Base-by-base conservation (phyloP, 306 rosid species). In the Cajanus cajan region DNA sequence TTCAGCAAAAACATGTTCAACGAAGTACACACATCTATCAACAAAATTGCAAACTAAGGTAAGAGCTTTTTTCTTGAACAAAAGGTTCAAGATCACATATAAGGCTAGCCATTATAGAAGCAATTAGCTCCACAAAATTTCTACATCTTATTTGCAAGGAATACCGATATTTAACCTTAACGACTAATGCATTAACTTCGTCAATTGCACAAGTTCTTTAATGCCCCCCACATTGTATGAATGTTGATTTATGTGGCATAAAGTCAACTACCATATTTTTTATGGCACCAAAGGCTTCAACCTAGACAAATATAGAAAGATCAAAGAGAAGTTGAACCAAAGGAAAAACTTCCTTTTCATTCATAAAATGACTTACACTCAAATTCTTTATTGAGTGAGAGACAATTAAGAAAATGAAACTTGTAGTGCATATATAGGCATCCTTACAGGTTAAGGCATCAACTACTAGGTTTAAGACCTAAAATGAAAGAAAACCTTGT, bases 321-420 rank as follows among this genome's bases (percentile, higher is more conserved):
- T 93, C 96, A 43, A 89, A 87, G 58, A 93, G 87, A 87, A 95
- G 98, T 77, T 6, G 90, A 83, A 95, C 88, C 87, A 95, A 86
- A 64, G 96, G 98, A 84, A 82, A 44, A 62, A 92, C 87, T 77
- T 88, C 85, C 74, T 71, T 86, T 82, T 95, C 97, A 37, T 91
- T 87, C 98, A 90, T 88, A 82, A 95, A 95, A 81, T 28, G 66
- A 67, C 99, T 98, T 88, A 97, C 96, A 86, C 98, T 91, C 87
- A 93, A 85, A 85, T 66, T 89, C 97, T 90, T 91, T 87, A 95
- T 83, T 84, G 99, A 95, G 80, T 96, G 95, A 50, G 98, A 92
- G 72, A 85, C 90, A 78, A 80, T 91, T 82, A 95, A 82, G 92
- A 96, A 95, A 85, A 88, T 85, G 90, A 98, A 95, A 80, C 97